phyloP scores from a whole-genome alignment of 805 yeast species.

The Saturnispora quitensis region DNA sequence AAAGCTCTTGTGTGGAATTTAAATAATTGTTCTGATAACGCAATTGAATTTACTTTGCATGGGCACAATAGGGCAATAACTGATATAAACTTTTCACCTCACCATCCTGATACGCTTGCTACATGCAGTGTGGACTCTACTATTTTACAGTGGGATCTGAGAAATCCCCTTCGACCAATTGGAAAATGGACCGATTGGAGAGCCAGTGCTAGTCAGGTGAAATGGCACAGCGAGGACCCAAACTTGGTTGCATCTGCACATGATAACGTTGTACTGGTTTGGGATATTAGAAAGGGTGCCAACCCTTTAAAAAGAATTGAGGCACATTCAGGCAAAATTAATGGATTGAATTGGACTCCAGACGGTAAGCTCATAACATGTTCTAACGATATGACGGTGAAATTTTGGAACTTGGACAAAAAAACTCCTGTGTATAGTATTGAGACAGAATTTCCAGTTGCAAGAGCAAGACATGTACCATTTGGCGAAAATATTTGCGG shows the following conservation, averaged over 20 bases:
- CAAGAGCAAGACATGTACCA: slow-evolving; percentile 82
- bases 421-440: slow-evolving; percentile 49
- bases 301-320: slow-evolving; percentile 55
- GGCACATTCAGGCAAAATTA: slow-evolving; percentile 82
- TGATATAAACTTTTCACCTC: slow-evolving; percentile 88
- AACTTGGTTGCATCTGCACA: slow-evolving; percentile 80
- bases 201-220: slow-evolving; percentile 91
- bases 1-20: slow-evolving; percentile 94
- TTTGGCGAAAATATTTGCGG: slow-evolving; percentile 79
- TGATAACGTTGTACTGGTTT: slow-evolving; percentile 66
- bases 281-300: slow-evolving; percentile 86
- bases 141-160: slow-evolving; percentile 83
- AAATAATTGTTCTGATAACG: slow-evolving; percentile 33
- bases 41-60: slow-evolving; percentile 65
- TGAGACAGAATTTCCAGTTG: slow-evolving; percentile 72
- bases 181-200: slow-evolving; percentile 83
- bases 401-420: slow-evolving; percentile 53
- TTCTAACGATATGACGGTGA: slow-evolving; percentile 78
- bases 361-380: slow-evolving; percentile 62
- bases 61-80: slow-evolving; percentile 91
- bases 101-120: slow-evolving; percentile 77
- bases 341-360: slow-evolving; percentile 73
- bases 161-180: slow-evolving; percentile 58
- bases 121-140: slow-evolving; percentile 91
- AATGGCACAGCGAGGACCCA: slow-evolving; percentile 78